Conservation (phyloP, 1,284 basidiomycete genomes). For the Ganoderma resinaceum region DNA sequence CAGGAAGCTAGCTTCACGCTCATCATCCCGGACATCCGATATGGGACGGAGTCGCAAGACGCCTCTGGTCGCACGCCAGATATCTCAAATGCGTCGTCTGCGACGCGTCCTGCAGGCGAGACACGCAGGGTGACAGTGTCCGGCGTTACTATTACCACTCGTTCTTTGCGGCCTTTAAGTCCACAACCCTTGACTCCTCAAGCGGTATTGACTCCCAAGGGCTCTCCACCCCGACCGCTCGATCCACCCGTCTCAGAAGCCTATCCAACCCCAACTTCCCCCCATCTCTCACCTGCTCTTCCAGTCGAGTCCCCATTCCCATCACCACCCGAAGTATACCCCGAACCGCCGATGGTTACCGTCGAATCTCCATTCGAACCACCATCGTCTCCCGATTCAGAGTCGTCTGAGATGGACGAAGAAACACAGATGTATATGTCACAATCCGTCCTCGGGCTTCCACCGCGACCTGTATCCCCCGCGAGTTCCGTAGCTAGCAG, state of each 20-base stretch:
- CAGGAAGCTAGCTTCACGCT: constrained; percentile 67
- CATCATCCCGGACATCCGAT: constrained; percentile 63
- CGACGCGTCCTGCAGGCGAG: constrained; percentile 38
- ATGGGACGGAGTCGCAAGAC: constrained; percentile 51
- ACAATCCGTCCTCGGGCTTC: constrained; percentile 71
- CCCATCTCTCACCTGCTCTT: constrained; percentile 2
- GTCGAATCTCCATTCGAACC: constrained; percentile 25
- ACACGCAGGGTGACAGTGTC: constrained; percentile 56
- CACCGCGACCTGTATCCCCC: constrained; percentile 51
- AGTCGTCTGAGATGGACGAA: constrained; percentile 63
- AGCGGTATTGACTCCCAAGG: not conserved
- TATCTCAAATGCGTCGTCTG: not conserved
- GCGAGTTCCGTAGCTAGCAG: constrained; percentile 44
- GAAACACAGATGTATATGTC: constrained; percentile 73
- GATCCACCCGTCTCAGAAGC: not conserved
- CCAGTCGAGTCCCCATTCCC: not conserved
- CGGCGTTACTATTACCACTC: constrained; percentile 55
- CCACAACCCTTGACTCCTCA: constrained; percentile 22
- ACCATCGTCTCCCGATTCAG: constrained; percentile 42
- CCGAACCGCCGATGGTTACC: not conserved
- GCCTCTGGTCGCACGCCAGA: not conserved
- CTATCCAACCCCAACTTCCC: not conserved
- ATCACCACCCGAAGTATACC: not conserved
- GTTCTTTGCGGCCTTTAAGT: constrained; percentile 46
- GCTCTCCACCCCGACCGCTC: constrained; percentile 6